These are phyloP conservation scores for Exophiala spinifera DNA, from an alignment of 2,329 filamentous ascomycete genomes.

Conservation along the genomic window DNA sequence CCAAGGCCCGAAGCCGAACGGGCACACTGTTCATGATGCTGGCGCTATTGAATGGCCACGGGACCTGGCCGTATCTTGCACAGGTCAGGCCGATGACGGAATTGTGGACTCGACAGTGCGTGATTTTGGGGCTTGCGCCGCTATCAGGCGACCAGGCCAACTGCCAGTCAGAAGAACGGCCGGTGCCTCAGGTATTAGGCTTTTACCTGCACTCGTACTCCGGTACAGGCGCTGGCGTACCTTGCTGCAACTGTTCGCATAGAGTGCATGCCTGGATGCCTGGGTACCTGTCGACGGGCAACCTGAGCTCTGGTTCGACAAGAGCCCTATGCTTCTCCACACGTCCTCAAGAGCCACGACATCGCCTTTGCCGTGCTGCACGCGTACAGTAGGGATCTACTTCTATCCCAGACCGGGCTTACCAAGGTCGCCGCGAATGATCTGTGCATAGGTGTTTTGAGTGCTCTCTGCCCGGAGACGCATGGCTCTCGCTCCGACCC, in stretches of 20 bases:
- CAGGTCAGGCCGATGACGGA: constrained; percentile 17
- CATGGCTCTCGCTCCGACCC: too few relatives aligned
- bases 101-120: constrained; percentile 16
- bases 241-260: constrained; percentile 15
- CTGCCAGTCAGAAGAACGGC: constrained; percentile 4
- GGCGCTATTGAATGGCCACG: constrained; percentile 5
- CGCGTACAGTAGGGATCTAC: not conserved
- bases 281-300: not conserved
- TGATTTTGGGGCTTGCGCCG: constrained; percentile 13
- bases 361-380: constrained; percentile 1
- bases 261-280: not conserved
- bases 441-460: not conserved
- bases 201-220: too few relatives aligned
- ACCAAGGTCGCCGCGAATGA: not conserved
- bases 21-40: not conserved
- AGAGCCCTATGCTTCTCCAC: constrained; percentile 20
- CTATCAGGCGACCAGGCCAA: constrained; percentile 8
- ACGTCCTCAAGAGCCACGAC: constrained; percentile 27
- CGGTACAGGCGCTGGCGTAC: constrained; percentile 8
- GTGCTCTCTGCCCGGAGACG: too few relatives aligned
- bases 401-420: not conserved
- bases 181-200: not conserved
- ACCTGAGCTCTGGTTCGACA: not conserved
- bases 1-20: not conserved
- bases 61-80: constrained; percentile 14